Percentiles rank a stretch among this genome's conserved stretches.
Evolutionary conservation across 1,284 basidiomycete species (phyloP).

Genomic region (Wallemia mellicola): DNA sequence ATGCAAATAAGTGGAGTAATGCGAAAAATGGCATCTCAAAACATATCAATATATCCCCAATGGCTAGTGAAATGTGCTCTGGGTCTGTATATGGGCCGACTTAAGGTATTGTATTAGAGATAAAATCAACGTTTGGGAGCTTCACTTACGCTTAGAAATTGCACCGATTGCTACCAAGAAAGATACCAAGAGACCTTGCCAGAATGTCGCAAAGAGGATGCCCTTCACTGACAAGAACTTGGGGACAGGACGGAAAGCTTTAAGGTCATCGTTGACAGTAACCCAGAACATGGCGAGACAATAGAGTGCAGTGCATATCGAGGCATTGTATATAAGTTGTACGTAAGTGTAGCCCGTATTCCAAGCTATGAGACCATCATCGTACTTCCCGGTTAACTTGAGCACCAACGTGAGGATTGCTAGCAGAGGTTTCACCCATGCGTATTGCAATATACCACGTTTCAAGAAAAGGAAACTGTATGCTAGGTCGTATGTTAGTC

Average conservation of each 20-base stretch:
- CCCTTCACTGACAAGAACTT: slow-evolving; percentile 96
- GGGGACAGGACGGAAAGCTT: slow-evolving; percentile 46
- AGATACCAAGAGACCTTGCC: slow-evolving; percentile 69
- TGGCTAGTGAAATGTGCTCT: slow-evolving; percentile 67
- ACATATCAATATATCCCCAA: slow-evolving; percentile 71
- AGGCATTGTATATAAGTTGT: slow-evolving; percentile 35
- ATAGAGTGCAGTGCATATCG: slow-evolving; percentile 41
- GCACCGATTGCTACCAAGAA: slow-evolving; percentile 52
- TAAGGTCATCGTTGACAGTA: slow-evolving; percentile 41
- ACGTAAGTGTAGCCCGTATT: slow-evolving; percentile 78
- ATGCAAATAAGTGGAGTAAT: slow-evolving; percentile 66
- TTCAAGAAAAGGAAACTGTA: slow-evolving; percentile 82
- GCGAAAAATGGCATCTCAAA: slow-evolving; percentile 97
- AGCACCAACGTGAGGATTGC: slow-evolving; percentile 56
- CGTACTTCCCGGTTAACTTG: slow-evolving; percentile 60
- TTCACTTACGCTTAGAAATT: slow-evolving; percentile 26
- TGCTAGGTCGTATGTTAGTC: slow-evolving; percentile 14
- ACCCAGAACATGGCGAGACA: slow-evolving; percentile 88
- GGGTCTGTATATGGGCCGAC: slow-evolving; percentile 61
- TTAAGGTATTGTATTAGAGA: too few species aligned
- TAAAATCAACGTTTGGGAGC: too few species aligned
- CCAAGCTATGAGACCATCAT: slow-evolving; percentile 56
- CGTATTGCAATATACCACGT: slow-evolving; percentile 85
- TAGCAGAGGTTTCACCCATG: slow-evolving; percentile 76
- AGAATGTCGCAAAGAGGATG: slow-evolving; percentile 93